Evolutionary conservation across 768 basidiomycete genomes (phyloP).

Genomic region (Obba rivulosa): DNA sequence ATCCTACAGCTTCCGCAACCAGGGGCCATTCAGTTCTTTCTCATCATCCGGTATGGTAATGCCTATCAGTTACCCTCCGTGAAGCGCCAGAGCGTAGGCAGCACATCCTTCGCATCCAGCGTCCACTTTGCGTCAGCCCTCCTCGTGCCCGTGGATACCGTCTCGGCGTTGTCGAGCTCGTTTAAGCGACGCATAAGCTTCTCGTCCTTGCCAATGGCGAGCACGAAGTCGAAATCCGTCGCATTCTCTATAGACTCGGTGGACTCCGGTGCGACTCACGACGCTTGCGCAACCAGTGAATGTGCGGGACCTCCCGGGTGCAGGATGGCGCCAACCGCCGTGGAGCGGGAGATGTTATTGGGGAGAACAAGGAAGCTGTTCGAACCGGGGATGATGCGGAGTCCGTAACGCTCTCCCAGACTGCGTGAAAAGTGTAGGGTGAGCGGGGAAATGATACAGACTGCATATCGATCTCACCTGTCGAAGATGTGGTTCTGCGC

Average conservation of each 20-base stretch:
- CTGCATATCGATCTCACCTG: constrained; percentile 31
- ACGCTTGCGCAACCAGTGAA: constrained; percentile 30
- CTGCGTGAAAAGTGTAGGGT: constrained; percentile 27
- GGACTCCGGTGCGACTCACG: constrained; percentile 37
- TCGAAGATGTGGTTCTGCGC: constrained; percentile 93
- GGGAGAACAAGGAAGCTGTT: constrained; percentile 81
- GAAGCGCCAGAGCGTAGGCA: constrained; percentile 30
- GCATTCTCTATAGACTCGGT: constrained; percentile 28
- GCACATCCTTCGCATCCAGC: constrained; percentile 32
- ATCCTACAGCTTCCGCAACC: too few relatives aligned
- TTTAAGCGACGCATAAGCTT: constrained; percentile 71
- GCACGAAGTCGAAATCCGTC: constrained; percentile 50
- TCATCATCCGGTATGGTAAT: too few relatives aligned
- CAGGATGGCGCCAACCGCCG: constrained; percentile 75
- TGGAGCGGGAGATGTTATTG: constrained; percentile 79
- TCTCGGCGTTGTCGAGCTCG: constrained; percentile 69
- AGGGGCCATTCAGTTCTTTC: too few relatives aligned
- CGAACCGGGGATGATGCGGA: constrained; percentile 77
- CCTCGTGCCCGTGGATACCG: constrained; percentile 66
- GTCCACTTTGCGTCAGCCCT: constrained; percentile 81
- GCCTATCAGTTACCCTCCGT: constrained; percentile 21
- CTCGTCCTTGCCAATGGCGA: constrained; percentile 73
- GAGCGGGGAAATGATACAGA: neutral
- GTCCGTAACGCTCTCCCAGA: constrained; percentile 75
- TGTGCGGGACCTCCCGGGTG: constrained; percentile 53